Percentiles rank a stretch among this genome's conserved stretches.
phyloP scores from a whole-genome alignment of 2,329 filamentous ascomycete genomes.

The Didymellaceae sp. region DNA sequence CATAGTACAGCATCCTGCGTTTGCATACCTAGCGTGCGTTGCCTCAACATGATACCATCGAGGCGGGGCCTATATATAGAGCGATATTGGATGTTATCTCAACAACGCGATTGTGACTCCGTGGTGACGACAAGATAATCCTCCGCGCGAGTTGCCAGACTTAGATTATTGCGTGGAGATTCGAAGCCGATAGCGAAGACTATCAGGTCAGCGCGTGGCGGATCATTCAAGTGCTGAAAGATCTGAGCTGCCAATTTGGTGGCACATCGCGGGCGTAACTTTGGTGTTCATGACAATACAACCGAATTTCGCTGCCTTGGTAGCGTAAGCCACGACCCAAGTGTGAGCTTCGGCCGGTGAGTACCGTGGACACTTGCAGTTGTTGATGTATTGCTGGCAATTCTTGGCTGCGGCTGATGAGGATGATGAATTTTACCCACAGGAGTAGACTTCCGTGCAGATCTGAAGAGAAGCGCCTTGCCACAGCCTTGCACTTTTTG shows the following conservation, averaged over 20 bases:
- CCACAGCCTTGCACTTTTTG: constrained; percentile 4
- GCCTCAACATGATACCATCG: constrained; percentile 1
- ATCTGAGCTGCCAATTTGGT: constrained; percentile 4
- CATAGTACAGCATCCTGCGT: constrained; percentile 10
- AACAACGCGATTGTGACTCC: constrained; percentile 3
- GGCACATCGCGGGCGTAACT: not conserved
- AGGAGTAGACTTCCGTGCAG: not conserved
- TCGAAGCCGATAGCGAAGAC: not conserved
- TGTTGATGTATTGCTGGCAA: not conserved
- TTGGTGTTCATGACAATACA: not conserved
- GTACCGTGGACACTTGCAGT: not conserved
- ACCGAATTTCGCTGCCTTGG: not conserved
- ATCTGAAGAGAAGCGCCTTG: not conserved
- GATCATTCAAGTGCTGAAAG: not conserved
- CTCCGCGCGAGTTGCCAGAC: not conserved
- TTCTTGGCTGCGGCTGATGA: constrained; percentile 1
- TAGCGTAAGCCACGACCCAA: constrained; percentile 13
- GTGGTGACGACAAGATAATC: constrained; percentile 6
- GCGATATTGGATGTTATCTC: constrained; percentile 13
- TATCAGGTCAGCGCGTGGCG: constrained; percentile 11
- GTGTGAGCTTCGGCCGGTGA: not conserved
- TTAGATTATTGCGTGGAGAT: constrained; percentile 6
- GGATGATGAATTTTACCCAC: not conserved
- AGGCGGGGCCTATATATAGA: constrained; percentile 11
- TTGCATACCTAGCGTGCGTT: constrained; percentile 6